These are phyloP conservation scores for Penicillium goetzii DNA, from an alignment of 495 filamentous ascomycete genomes.

Conservation along the genomic window DNA sequence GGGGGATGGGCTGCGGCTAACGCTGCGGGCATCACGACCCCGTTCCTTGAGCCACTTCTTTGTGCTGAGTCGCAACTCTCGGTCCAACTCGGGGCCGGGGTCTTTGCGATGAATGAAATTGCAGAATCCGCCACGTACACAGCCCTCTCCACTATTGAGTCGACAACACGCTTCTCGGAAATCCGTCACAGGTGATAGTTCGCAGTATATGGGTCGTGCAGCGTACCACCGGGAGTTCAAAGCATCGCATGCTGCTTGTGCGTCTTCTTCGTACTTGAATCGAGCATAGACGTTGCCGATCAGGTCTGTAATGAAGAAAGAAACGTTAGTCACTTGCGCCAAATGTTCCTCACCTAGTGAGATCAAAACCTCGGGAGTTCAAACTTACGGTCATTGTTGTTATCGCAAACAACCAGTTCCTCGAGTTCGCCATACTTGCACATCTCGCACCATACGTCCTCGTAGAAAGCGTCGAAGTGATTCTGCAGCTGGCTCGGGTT, in stretches of 20 bases:
- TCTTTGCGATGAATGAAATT: slow-evolving; percentile 99
- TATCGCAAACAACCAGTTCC: slow-evolving; percentile 88
- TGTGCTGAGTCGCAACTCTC: slow-evolving; percentile 81
- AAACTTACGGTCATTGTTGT: slow-evolving; percentile 92
- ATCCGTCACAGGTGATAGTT: slow-evolving; percentile 94
- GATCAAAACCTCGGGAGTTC: slow-evolving; percentile 5
- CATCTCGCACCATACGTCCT: slow-evolving; percentile 99
- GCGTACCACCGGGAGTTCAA: slow-evolving; percentile 97
- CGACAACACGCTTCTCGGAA: slow-evolving; percentile 98
- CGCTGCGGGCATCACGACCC: slow-evolving; percentile 83
- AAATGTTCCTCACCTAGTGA: background rate
- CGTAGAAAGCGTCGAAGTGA: slow-evolving; percentile 99
- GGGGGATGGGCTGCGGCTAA: slow-evolving; percentile 71
- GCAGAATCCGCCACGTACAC: slow-evolving; percentile 95
- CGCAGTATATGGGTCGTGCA: slow-evolving; percentile 96
- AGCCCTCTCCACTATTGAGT: slow-evolving; percentile 92
- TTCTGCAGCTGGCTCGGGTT: slow-evolving; percentile 92
- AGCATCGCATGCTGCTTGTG: slow-evolving; percentile 89
- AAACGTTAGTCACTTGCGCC: slow-evolving; percentile 23
- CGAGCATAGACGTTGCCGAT: slow-evolving; percentile 99
- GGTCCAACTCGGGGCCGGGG: slow-evolving; percentile 81
- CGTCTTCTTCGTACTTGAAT: slow-evolving; percentile 99
- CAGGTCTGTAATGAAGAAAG: slow-evolving; percentile 60
- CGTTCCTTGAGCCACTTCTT: slow-evolving; percentile 95
- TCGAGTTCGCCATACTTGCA: slow-evolving; percentile 90